Conservation (phyloP, 2,329 filamentous ascomycete species). For the Aspergillus piperis region DNA sequence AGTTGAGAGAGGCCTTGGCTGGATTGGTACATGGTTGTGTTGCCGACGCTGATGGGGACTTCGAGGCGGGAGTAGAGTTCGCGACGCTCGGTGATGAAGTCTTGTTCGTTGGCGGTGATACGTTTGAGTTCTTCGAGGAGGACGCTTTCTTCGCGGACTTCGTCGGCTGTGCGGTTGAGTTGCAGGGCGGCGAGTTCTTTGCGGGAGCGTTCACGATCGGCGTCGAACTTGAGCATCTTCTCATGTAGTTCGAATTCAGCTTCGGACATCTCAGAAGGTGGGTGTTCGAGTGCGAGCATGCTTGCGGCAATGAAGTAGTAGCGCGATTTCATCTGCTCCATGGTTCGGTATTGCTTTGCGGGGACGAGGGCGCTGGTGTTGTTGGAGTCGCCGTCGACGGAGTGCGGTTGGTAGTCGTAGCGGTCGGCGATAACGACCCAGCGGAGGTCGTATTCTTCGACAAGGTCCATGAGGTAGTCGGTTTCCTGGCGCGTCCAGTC, state of each 20-base stretch:
- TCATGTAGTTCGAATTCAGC: slow-evolving; percentile 82
- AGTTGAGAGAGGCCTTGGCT: slow-evolving; percentile 77
- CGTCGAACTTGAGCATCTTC: slow-evolving; percentile 82
- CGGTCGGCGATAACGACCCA: slow-evolving; percentile 93
- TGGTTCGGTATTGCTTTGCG: slow-evolving; percentile 58
- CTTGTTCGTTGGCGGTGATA: slow-evolving; percentile 82
- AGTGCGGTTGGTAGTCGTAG: slow-evolving; percentile 66
- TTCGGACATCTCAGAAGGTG: slow-evolving; percentile 82
- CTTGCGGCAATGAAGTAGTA: slow-evolving; percentile 86
- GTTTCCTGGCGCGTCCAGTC: slow-evolving; percentile 94
- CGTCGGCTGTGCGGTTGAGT: slow-evolving; percentile 77
- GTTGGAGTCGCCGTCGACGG: slow-evolving; percentile 30
- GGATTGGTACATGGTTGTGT: slow-evolving; percentile 76
- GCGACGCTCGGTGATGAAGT: slow-evolving; percentile 81
- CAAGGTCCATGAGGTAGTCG: slow-evolving; percentile 79
- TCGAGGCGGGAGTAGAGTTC: slow-evolving; percentile 87
- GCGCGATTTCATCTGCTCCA: slow-evolving; percentile 88
- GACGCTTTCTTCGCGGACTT: slow-evolving; percentile 88
- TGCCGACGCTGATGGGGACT: slow-evolving; percentile 69
- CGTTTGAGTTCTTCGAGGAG: slow-evolving; percentile 87
- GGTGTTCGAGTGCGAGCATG: slow-evolving; percentile 78
- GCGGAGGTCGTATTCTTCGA: slow-evolving; percentile 77
- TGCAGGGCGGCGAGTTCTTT: slow-evolving; percentile 83
- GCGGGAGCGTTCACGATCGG: slow-evolving; percentile 72
- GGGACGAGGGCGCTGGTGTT: slow-evolving; percentile 38